Evolutionary conservation across 345 rosid species (phyloP), one percentile per base, ranked within the genome.

Genomic region (Hibiscus syriacus): DNA sequence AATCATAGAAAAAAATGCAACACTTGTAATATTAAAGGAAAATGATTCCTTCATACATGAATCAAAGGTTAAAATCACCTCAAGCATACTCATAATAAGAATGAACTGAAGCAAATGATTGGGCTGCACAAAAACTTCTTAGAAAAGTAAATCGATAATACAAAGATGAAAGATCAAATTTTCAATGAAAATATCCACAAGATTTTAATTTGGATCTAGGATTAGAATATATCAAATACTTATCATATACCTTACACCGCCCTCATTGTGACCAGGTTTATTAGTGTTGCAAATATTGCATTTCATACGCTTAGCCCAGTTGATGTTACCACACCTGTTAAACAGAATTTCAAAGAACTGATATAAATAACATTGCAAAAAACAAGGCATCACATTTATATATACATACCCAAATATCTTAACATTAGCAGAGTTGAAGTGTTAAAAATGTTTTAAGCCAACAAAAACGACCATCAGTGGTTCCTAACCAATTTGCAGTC

Each of bases 271-370:
- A 76, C 97, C 99, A 65, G 99, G 99, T 80, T 89, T 94, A 60
- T 88, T 94, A 34, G 99, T 94, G 81, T 94, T 94, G 83, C 98
- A 91, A 73, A 94, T 85, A 74, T 94, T 91, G 82, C 99, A 91
- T 72, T 94, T 91, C 25, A 75, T 59, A 66, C 96, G 95, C 81
- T 94, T 94, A 68, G 98, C 99, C 99, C 99, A 94, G 76, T 88
- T 94, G 67, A 89, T 89, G 73, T 94, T 91, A 77, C 86, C 99
- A 76, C 99, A 94, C 97, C 98, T 94, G 86, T 56, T 64, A 74
- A 20, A 60, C 11, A 64, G 43, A 62, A 60, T 20, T 53, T 38
- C 32, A 20, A 55, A 32, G 30, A 59, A 34, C 17, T 29, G 29
- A 55, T 45, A 39, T 45, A 16, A 64, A 67, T 1, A 74, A 55